Base-by-base conservation (phyloP, 2,329 filamentous ascomycete genomes). In the Neonectria magnoliae region DNA sequence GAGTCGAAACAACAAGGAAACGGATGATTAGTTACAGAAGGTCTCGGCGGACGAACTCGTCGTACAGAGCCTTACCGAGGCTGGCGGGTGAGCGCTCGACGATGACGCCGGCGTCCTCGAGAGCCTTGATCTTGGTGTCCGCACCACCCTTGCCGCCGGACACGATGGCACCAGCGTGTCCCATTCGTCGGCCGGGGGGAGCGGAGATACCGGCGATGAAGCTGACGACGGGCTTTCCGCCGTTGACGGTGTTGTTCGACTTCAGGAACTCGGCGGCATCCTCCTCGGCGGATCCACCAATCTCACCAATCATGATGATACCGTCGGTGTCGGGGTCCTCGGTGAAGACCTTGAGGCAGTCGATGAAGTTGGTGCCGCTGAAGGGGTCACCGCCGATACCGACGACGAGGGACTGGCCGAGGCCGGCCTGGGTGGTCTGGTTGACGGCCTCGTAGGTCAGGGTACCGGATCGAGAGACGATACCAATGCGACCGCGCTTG, bases 301-400 rank as follows among this genome's bases (percentile, higher is more conserved):
- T 98, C 86, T 98, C 96, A 79, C 96, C 96, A 81, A 99, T 98
- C 96, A 99, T 98, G 85, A 99, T 98, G 84, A 99, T 98, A 79
- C 96, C 96, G 80, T 99, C 96, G 42, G 96, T 99, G 85, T 97
- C 93, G 80, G 91, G 88, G 81, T 99, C 96, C 81, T 97, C 87
- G 76, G 97, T 89, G 90, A 99, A 99, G 79, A 98, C 93, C 79
- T 93, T 92, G 75, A 99, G 88, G 88, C 95, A 98, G 88, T 99
- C 96, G 83, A 99, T 98, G 87, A 98, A 99, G 89, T 97, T 98
- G 83, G 96, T 98, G 76, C 96, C 96, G 77, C 92, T 95, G 88
- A 99, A 99, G 76, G 96, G 96, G 84, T 99, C 96, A 84, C 96
- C 96, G 71, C 96, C 96, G 76, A 99, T 98, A 78, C 96, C 96